Base-by-base conservation (phyloP, 2,329 filamentous ascomycete genomes). In the Magnaporthiopsis incrustans region DNA sequence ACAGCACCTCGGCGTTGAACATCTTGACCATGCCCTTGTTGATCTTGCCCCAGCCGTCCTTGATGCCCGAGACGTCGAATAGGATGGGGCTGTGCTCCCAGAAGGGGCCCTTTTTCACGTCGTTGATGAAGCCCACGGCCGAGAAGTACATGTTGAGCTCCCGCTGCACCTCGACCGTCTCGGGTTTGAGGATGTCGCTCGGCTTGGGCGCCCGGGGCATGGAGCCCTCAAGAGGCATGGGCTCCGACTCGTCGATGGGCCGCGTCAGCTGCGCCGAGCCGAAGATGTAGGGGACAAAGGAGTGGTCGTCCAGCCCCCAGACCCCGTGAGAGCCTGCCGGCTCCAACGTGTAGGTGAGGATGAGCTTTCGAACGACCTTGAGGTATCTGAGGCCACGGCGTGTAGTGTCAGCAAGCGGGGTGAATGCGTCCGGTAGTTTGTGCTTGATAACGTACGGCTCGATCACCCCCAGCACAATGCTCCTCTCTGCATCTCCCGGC, bases 11-110 rank as follows among this genome's bases (percentile, higher is more conserved):
- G 25, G 91, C 95, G 69, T 96, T 92, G 78, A 94, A 99, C 95
- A 99, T 99, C 77, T 98, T 99, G 71, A 99, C 86, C 95, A 99
- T 98, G 62, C 95, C 95, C 80, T 93, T 93, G 77, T 99, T 98
- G 72, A 99, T 97, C 80, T 99, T 99, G 50, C 90, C 95, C 95
- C 95, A 99, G n/a, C 95, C 91, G 64, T 89, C 88, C 69, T 86
- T 87, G 67, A 99, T 90, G 14, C 95, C 95, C 0, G 92, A 96
- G 57, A 99, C 92, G 74, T 99, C 93, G 73, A 89, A 99, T 15
- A 99, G 79, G 68, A 97, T 94, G 0, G 94, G 94, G 68, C 92
- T 97, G 74, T 99, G 94, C 70, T 94, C 91, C 93, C 95, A 98
- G 73, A 99, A 99, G 0, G 95, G 94, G 0, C 95, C 95, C 67